Percentiles rank a stretch among this genome's conserved stretches.
Evolutionary conservation across 768 basidiomycete genomes (phyloP).

Genomic region (Podaxis sp.): DNA sequence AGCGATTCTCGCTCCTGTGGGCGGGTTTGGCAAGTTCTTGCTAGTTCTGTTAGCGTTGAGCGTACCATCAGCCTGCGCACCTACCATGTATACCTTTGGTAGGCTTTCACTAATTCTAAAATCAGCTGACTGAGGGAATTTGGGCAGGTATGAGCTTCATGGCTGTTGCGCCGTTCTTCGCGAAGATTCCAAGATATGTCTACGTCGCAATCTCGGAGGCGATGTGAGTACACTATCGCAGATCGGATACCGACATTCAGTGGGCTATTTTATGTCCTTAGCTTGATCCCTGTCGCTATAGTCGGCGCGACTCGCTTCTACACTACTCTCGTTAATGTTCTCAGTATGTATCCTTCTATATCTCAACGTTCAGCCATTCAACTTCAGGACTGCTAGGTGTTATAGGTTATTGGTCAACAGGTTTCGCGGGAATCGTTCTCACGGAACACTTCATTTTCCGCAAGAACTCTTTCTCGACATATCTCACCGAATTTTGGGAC

Average conservation of each 20-base stretch:
- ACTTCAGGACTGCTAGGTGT: slow-evolving; percentile 28
- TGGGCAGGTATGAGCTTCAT: slow-evolving; percentile 58
- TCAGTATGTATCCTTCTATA: slow-evolving; percentile 43
- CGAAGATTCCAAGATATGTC: slow-evolving; percentile 65
- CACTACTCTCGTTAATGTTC: slow-evolving; percentile 58
- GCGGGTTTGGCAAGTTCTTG: slow-evolving; percentile 70
- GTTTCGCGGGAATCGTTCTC: slow-evolving; percentile 59
- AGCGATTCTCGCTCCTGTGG: slow-evolving; percentile 59
- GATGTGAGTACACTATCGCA: slow-evolving; percentile 47
- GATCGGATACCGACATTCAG: neutral
- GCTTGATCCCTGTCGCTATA: slow-evolving; percentile 68
- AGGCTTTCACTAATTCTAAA: slow-evolving; percentile 1
- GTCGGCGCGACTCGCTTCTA: slow-evolving; percentile 71
- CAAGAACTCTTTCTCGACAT: slow-evolving; percentile 41
- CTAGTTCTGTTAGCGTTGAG: slow-evolving; percentile 73
- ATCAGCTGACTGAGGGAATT: neutral
- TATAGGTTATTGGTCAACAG: slow-evolving; percentile 58
- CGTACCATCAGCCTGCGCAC: slow-evolving; percentile 71
- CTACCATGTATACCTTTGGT: slow-evolving; percentile 77
- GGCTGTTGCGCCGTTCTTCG: slow-evolving; percentile 54
- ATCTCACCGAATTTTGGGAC: slow-evolving; percentile 59
- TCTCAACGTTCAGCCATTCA: neutral
- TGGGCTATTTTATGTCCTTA: slow-evolving; percentile 22
- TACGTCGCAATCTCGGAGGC: slow-evolving; percentile 65
- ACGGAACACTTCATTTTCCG: slow-evolving; percentile 71